Evolutionary conservation across 2,329 filamentous ascomycete species (phyloP), one percentile per base, ranked within the genome.

Genomic region (Penicillium sp.): DNA sequence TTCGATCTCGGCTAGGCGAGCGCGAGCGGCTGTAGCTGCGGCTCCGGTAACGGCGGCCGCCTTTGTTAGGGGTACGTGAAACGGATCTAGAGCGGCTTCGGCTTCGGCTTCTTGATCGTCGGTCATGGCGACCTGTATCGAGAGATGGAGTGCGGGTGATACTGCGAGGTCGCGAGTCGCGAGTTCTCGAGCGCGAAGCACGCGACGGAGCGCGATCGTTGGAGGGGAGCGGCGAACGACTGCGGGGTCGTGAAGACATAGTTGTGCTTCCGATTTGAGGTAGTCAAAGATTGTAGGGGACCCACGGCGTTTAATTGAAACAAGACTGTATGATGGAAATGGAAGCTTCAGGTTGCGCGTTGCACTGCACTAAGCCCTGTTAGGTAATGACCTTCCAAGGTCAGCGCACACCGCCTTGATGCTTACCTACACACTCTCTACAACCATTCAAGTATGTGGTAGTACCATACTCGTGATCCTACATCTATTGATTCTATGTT

Each of bases 1-100:
- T 64, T 25, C 50, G 48, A 14, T 59, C 58, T n/a, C 67, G 68
- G 53, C 65, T 71, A 11, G 58, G 65, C n/a, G 69, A 67, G 23
- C 68, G 67, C 31, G 31, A 33, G 67, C 29, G 29, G 44, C 68
- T 72, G 51, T 65, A 65, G 53, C 66, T 69, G 35, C 61, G 62
- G 39, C 73, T 73, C 57, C 77, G 70, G 58, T 76, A 73, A 39
- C 74, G 64, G 50, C 72, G 70, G 60, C 69, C 76, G 72, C 67
- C 71, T 67, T 64, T 79, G 75, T 65, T 77, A 54, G 66, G 70
- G 60, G 72, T 77, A 57, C 72, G 69, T 23, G 70, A 71, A 55
- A 62, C 66, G 39, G 67, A 65, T 54, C 67, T 62, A 23, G 53
- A 58, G 39, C 66, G 68, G 54, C 67, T 68, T 44, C 57, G 58